These are phyloP conservation scores for Coelastrella sp. DNA, from an alignment of 139 green algal species.

Conservation along the genomic window DNA sequence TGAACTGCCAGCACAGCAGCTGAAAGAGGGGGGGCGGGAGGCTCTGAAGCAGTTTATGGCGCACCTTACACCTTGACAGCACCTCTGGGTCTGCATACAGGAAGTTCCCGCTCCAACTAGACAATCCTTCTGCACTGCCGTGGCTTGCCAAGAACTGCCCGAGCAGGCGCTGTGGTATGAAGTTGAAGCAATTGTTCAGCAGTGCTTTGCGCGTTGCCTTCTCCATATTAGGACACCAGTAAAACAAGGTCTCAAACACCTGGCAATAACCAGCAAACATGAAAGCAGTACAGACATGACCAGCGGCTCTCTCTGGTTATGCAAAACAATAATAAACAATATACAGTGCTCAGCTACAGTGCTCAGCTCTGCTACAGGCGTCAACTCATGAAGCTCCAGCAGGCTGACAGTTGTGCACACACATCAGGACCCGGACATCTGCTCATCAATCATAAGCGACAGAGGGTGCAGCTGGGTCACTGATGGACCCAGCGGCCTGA, in stretches of 20 bases:
- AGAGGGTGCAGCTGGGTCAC: too few relatives aligned
- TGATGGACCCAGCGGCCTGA: too few relatives aligned
- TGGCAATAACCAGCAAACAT: neutral
- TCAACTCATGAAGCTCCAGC: neutral
- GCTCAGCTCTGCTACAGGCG: neutral
- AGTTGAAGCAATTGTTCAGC: constrained; percentile 27
- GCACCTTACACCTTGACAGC: constrained; percentile 6
- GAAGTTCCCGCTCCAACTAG: neutral
- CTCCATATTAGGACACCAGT: constrained; percentile 12
- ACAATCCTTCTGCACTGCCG: constrained; percentile 1
- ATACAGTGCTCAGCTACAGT: neutral
- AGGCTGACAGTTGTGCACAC: neutral
- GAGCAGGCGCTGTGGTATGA: constrained; percentile 35
- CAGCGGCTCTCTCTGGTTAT: too few relatives aligned
- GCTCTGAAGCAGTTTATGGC: neutral
- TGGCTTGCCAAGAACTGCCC: constrained; percentile 38
- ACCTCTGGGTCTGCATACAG: constrained; percentile 36
- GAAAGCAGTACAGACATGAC: neutral
- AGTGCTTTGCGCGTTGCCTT: neutral
- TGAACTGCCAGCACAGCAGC: too few relatives aligned
- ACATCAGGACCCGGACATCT: too few relatives aligned
- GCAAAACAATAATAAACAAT: too few relatives aligned
- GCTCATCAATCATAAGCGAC: too few relatives aligned
- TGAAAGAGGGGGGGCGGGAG: too few relatives aligned
- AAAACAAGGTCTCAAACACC: constrained; percentile 43